phyloP scores from a whole-genome alignment of 2,329 filamentous ascomycete genomes.

The Blumeria graminis region DNA sequence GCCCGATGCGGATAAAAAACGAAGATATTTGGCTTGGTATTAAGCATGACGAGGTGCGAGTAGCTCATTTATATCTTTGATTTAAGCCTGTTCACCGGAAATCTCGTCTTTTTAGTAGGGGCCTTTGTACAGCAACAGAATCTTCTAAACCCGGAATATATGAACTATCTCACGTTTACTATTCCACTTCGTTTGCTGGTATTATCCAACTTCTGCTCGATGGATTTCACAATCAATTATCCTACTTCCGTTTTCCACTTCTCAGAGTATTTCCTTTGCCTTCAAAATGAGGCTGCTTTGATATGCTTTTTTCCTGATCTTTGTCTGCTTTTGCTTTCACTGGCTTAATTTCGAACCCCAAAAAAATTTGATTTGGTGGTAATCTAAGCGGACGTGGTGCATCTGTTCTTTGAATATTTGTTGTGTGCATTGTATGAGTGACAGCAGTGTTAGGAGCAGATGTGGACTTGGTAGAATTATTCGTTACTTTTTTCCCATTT shows the following conservation, averaged over 20 bases:
- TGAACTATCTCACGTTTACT: no score
- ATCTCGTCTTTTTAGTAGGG: no score
- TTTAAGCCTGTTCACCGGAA: no score
- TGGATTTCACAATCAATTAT: no score
- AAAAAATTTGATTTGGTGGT: conserved; percentile 78
- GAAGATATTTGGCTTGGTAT: no score
- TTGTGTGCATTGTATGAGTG: conserved; percentile 12
- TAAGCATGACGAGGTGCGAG: no score
- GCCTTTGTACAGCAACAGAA: no score
- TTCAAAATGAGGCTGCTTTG: conserved; percentile 49
- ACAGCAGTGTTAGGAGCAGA: conserved; percentile 45
- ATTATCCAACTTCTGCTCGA: no score
- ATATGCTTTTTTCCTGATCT: conserved; percentile 38
- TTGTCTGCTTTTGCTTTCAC: conserved; percentile 56
- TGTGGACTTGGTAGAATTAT: conserved; percentile 46
- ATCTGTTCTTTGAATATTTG: conserved; percentile 30
- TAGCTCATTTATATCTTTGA: no score
- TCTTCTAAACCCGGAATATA: no score
- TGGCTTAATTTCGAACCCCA: conserved; percentile 82
- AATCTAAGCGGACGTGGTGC: conserved; percentile 71
- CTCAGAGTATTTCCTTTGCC: conserved; percentile 66
- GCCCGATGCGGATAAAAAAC: no score
- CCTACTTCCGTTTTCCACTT: conserved; percentile 36
- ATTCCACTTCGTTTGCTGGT: no score
- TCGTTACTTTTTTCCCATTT: conserved; percentile 59